Evolutionary conservation across 225 moss, liverwort and hornwort genomes (phyloP).

Genomic region (Thuidium tamariscinum): DNA sequence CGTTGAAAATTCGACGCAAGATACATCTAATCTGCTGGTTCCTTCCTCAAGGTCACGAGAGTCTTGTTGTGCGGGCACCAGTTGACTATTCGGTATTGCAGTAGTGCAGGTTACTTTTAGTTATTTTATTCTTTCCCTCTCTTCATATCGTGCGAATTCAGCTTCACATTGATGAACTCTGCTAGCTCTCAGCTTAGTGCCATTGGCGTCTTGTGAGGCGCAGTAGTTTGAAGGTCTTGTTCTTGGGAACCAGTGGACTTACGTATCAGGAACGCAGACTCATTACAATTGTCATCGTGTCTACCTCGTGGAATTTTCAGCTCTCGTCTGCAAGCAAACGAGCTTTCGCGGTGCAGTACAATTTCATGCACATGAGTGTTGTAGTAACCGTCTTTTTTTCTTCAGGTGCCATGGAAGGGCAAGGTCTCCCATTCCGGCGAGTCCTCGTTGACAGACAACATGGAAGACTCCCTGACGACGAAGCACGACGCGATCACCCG

Average conservation of each 20-base stretch:
- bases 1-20: not conserved
- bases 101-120: not conserved
- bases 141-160: not conserved
- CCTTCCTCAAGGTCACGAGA: not conserved
- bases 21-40: not conserved
- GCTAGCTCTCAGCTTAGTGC: not conserved
- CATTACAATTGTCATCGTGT: not conserved
- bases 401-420: slow-evolving; percentile 5
- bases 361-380: not conserved
- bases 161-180: not conserved
- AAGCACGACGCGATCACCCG: not conserved
- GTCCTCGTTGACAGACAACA: slow-evolving; percentile 17
- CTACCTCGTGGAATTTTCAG: not conserved
- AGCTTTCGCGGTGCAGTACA: not conserved
- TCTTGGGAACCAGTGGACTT: not conserved
- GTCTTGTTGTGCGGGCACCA: not conserved
- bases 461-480: slow-evolving; percentile 10
- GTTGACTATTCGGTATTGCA: not conserved
- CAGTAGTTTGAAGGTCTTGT: not conserved
- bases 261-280: not conserved
- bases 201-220: not conserved
- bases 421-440: slow-evolving; percentile 6
- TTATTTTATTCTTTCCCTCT: not conserved
- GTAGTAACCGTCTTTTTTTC: not conserved
- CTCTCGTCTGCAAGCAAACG: not conserved